Conservation (phyloP, 768 basidiomycete species). For the Roridomyces roridus region DNA sequence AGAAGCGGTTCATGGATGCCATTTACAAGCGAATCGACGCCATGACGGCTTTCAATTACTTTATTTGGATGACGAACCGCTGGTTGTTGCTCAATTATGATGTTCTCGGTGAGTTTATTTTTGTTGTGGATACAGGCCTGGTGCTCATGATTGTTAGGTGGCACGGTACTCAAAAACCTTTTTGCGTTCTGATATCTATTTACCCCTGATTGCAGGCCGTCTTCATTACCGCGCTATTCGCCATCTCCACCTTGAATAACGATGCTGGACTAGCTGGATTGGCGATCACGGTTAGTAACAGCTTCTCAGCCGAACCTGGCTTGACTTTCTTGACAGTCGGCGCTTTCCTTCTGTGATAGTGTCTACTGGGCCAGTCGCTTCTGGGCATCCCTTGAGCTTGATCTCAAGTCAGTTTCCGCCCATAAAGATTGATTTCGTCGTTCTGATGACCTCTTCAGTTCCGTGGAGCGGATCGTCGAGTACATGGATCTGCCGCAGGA, state of each 20-base stretch:
- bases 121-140: no score
- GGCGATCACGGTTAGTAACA: constrained; percentile 28
- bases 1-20: constrained; percentile 75
- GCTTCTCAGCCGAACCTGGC: constrained; percentile 51
- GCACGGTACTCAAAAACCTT: neutral
- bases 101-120: neutral
- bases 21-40: constrained; percentile 74
- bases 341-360: neutral
- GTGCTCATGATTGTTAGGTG: no score
- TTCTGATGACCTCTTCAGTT: neutral
- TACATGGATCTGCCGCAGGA: constrained; percentile 84
- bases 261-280: constrained; percentile 67
- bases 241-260: constrained; percentile 61
- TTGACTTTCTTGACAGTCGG: neutral
- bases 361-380: constrained; percentile 6
- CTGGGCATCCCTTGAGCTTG: constrained; percentile 2
- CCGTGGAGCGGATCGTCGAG: neutral
- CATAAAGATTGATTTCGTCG: no score
- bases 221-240: constrained; percentile 76
- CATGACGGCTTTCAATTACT: constrained; percentile 25
- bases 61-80: neutral
- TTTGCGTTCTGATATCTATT: neutral
- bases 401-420: constrained; percentile 1
- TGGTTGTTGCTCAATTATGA: neutral
- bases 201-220: constrained; percentile 46